Base-by-base conservation (phyloP, 106 monocot genomes). In the Ottelia alismoides region DNA sequence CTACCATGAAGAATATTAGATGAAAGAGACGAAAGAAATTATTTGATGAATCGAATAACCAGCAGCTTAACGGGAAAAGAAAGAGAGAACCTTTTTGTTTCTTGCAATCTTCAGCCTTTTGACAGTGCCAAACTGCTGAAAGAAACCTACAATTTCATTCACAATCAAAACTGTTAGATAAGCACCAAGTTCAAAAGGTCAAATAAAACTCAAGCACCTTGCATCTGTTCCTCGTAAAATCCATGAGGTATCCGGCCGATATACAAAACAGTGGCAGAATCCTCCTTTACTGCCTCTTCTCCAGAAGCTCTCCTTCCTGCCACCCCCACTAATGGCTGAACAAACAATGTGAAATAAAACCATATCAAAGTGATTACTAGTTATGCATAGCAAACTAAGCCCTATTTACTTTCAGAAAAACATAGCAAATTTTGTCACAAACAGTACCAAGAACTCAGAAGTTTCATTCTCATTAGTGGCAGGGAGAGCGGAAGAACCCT, bases 221-320 rank as follows among this genome's bases (percentile, higher is more conserved):
- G 68, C 85, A 96, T 96, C 60, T 96, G 65, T 11, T 89, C 85
- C 72, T 96, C 96, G 52, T 96, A 96, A 50, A 96, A 96, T 5
- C 96, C 96, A 70, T 96, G 96, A 66, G 96, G 96, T 40, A 96
- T 96, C 22, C 71, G 96, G 5, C 96, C 88, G 52, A 96, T 79
- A 47, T 96, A 96, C 11, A 88, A 23, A 27, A 82, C 88, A 1
- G 84, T 84, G 17, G 84, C 55, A 9, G 66, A 72, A 27, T 62
- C 31, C 26, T 69, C 50, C 19, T 55, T 54, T 0, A 68, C 63
- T 47, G 75, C 75, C 25, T 61, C 75, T 24, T 44, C 23, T 59
- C 77, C 51, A 1, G 17, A 43, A 22, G 74, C 56, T 49, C 66
- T 60, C 51, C 64, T 58, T 19, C 47, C 70, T 17, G 58, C 65